A percentile compares a stretch with the other conserved stretches of the same genome.
phyloP scores from a whole-genome alignment of 2,329 filamentous ascomycete genomes.

The Biscogniauxia marginata region DNA sequence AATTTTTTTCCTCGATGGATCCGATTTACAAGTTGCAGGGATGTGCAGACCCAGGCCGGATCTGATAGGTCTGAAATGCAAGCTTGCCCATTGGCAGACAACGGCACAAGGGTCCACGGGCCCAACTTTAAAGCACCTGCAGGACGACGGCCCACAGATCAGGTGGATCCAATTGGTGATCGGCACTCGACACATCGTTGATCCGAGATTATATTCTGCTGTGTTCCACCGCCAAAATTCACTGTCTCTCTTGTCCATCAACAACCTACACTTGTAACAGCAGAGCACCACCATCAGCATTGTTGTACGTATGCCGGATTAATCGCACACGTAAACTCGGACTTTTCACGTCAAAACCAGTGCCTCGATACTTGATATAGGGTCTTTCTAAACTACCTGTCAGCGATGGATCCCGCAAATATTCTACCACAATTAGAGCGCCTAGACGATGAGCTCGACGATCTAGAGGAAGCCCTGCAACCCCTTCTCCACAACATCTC shows the following conservation, averaged over 20 bases:
- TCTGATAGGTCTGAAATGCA: neutral
- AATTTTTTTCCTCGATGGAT: conserved; percentile 16
- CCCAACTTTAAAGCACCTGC: neutral
- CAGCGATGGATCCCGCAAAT: conserved; percentile 49
- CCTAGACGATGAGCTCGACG: conserved; percentile 76
- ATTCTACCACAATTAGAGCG: conserved; percentile 68
- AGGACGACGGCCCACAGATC: too few species aligned
- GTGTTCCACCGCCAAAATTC: neutral
- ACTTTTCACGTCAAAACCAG: too few species aligned
- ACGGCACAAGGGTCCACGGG: too few species aligned
- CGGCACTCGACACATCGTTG: too few species aligned
- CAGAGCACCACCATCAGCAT: too few species aligned
- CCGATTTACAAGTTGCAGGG: neutral
- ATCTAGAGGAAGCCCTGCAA: conserved; percentile 69
- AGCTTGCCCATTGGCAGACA: neutral
- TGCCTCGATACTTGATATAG: too few species aligned
- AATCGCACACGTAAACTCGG: too few species aligned
- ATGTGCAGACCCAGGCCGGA: conserved; percentile 1
- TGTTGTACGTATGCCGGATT: too few species aligned
- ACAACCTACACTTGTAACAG: neutral
- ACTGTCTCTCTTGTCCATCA: neutral
- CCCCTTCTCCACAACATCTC: conserved; percentile 71
- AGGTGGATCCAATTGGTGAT: too few species aligned
- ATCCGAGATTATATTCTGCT: neutral
- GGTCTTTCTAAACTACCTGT: neutral